These are phyloP conservation scores for Beta macrorhiza DNA, from an alignment of 179 eudicot species.

Conservation along the genomic window DNA sequence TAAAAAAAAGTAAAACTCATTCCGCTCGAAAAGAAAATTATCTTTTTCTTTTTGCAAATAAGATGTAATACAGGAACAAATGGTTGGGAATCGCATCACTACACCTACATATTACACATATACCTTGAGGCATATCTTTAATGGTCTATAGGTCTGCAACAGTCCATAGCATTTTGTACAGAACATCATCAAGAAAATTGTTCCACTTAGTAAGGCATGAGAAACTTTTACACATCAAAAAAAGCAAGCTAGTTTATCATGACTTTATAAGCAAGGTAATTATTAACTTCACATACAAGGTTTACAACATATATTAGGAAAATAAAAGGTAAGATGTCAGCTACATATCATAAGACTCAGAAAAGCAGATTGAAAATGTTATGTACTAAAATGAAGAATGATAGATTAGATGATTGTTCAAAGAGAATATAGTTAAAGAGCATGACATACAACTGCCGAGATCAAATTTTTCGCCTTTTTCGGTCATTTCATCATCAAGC, in stretches of 20 bases:
- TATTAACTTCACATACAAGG: neutral
- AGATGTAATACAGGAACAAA: neutral
- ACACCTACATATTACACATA: neutral
- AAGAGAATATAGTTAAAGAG: conserved; percentile 21
- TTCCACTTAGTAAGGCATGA: neutral
- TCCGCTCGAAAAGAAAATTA: neutral
- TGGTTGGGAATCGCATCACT: neutral
- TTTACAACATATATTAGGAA: neutral
- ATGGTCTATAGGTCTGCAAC: neutral
- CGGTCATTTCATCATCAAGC: conserved; percentile 57
- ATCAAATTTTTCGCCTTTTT: conserved; percentile 48
- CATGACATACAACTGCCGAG: conserved; percentile 50
- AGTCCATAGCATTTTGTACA: no score
- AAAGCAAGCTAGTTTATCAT: no score
- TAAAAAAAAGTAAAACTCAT: neutral
- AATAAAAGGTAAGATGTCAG: neutral
- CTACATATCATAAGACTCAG: neutral
- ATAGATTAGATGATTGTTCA: neutral
- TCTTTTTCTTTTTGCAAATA: no score
- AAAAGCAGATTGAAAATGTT: neutral
- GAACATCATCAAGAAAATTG: no score
- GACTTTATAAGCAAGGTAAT: neutral
- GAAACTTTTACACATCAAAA: neutral
- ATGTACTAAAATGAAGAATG: neutral
- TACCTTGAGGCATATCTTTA: neutral